Percentiles rank a stretch among this genome's conserved stretches.
Evolutionary conservation across 1,284 basidiomycete genomes (phyloP).

Genomic region (Pseudozyma hubeiensis): DNA sequence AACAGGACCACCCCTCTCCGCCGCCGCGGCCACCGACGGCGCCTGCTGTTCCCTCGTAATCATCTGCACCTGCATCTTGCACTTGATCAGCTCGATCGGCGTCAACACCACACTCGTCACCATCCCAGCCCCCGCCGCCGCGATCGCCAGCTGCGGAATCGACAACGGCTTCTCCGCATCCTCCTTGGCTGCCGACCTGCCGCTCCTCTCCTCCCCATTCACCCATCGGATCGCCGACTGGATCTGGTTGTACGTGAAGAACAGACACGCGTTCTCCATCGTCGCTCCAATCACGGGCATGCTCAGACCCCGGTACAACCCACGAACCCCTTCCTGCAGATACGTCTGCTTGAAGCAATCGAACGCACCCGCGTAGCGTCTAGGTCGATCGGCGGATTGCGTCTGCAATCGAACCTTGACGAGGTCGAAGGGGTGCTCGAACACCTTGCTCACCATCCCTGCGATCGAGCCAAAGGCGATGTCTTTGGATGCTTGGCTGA

Average conservation of each 20-base stretch:
- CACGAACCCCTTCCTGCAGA: conserved; percentile 59
- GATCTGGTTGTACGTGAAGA: conserved; percentile 85
- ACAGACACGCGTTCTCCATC: conserved; percentile 87
- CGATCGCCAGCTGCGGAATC: conserved; percentile 77
- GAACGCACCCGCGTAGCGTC: conserved; percentile 58
- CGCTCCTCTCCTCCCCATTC: conserved; percentile 38
- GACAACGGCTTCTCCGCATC: conserved; percentile 63
- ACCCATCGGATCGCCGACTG: conserved; percentile 75
- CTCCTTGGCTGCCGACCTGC: conserved; percentile 64
- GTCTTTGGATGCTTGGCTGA: conserved; percentile 64
- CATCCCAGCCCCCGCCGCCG: conserved; percentile 84
- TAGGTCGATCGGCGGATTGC: conserved; percentile 52
- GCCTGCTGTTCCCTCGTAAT: conserved; percentile 71
- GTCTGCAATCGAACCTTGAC: conserved; percentile 68
- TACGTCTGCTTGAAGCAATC: conserved; percentile 65
- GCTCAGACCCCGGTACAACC: conserved; percentile 75
- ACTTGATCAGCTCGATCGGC: conserved; percentile 91
- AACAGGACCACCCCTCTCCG: conserved; percentile 41
- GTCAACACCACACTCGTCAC: conserved; percentile 86
- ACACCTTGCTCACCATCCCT: conserved; percentile 65
- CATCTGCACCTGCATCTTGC: conserved; percentile 95
- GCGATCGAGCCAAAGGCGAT: conserved; percentile 65
- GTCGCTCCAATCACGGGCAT: conserved; percentile 91
- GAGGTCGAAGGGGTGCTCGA: conserved; percentile 67
- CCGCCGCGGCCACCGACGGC: conserved; percentile 47